A percentile compares a stretch with the other conserved stretches of the same genome.
These are phyloP conservation scores for Parastagonospora avenae DNA, from an alignment of 2,329 filamentous ascomycete species.

Conservation along the genomic window DNA sequence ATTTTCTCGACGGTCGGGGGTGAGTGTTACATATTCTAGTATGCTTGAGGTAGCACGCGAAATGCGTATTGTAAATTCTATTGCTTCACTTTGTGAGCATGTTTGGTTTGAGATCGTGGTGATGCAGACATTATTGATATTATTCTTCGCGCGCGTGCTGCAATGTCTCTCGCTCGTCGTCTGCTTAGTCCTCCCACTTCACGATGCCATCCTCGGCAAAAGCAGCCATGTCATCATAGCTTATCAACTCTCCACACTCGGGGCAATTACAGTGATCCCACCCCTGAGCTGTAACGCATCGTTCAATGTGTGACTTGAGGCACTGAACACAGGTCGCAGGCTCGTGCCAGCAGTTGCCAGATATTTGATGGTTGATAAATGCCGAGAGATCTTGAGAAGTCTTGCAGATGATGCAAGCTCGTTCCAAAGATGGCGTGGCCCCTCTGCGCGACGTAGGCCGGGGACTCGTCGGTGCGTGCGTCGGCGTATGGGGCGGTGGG, in stretches of 20 bases:
- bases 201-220: slow-evolving; percentile 20
- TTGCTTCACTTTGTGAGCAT: not conserved
- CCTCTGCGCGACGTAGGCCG: slow-evolving; percentile 18
- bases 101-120: not conserved
- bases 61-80: not conserved
- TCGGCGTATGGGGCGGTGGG: slow-evolving; percentile 5
- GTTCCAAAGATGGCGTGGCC: slow-evolving; percentile 19
- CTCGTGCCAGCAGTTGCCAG: slow-evolving; percentile 34
- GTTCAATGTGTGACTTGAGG: slow-evolving; percentile 32
- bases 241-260: slow-evolving; percentile 35
- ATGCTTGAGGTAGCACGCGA: too few relatives aligned
- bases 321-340: slow-evolving; percentile 34
- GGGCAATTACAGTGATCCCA: slow-evolving; percentile 32
- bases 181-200: slow-evolving; percentile 1
- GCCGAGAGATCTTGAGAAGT: slow-evolving; percentile 20
- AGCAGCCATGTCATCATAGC: slow-evolving; percentile 29
- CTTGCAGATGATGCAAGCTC: slow-evolving; percentile 37
- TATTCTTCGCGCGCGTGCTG: not conserved
- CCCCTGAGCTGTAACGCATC: slow-evolving; percentile 21
- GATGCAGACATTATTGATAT: slow-evolving; percentile 1
- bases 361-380: slow-evolving; percentile 29
- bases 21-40: too few relatives aligned
- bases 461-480: slow-evolving; percentile 6
- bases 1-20: too few relatives aligned
- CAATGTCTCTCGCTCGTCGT: not conserved